phyloP scores from a whole-genome alignment of 164 flowering plant genomes.

The Vitis labrusca region DNA sequence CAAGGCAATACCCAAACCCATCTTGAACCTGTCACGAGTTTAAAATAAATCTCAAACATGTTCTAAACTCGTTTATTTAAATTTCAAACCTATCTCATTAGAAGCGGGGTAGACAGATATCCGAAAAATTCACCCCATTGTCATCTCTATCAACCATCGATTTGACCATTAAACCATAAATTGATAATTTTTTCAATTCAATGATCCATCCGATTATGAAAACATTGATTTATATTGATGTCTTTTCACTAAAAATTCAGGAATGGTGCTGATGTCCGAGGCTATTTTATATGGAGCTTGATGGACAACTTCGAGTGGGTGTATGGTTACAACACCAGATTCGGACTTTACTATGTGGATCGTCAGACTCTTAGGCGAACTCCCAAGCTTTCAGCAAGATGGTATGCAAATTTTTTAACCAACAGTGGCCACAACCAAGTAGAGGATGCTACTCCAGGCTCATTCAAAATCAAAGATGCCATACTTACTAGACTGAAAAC shows the following conservation, averaged over 20 bases:
- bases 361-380: slow-evolving; percentile 36
- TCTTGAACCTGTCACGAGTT: rapidly evolving
- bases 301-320: slow-evolving; percentile 65
- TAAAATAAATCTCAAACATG: too few species aligned
- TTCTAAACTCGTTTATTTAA: too few species aligned
- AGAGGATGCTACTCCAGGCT: background rate
- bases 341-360: slow-evolving; percentile 57
- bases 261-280: slow-evolving; percentile 63
- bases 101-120: rapidly evolving
- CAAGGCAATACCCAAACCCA: too few species aligned
- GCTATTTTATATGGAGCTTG: slow-evolving; percentile 63
- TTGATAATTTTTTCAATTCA: too few species aligned
- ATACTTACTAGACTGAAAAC: background rate
- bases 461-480: background rate
- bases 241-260: slow-evolving; percentile 6
- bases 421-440: background rate
- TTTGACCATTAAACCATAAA: too few species aligned
- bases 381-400: slow-evolving; percentile 55
- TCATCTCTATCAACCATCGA: too few species aligned
- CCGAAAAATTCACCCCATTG: too few species aligned
- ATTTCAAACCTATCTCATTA: too few species aligned
- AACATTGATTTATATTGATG: too few species aligned
- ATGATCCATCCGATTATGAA: too few species aligned
- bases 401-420: slow-evolving; percentile 45
- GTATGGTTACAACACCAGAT: slow-evolving; percentile 37